Evolutionary conservation across 352 stramenopile genomes (phyloP).

Genomic region (Pythium guiyangense): DNA sequence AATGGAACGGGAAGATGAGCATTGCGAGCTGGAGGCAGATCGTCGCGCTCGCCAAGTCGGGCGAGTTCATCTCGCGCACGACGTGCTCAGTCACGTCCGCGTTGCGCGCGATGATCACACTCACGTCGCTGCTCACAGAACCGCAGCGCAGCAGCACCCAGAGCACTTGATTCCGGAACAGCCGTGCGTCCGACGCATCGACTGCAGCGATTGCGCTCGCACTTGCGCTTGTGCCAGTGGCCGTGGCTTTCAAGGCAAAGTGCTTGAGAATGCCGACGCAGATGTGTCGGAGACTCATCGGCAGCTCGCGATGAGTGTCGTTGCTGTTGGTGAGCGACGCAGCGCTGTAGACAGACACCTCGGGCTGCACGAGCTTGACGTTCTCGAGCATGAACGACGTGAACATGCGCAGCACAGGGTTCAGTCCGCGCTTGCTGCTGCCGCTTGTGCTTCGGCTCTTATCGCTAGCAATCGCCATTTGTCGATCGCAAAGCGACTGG

Average conservation of each 20-base stretch:
- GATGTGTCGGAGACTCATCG: slow-evolving; percentile 46
- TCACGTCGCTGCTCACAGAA: slow-evolving; percentile 55
- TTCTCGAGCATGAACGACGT: slow-evolving; percentile 67
- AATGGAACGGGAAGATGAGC: slow-evolving; percentile 78
- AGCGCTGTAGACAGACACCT: slow-evolving; percentile 11
- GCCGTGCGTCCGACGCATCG: slow-evolving; percentile 36
- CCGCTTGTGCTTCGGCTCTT: not conserved
- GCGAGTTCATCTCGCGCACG: slow-evolving; percentile 53
- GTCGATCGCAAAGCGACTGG: slow-evolving; percentile 42
- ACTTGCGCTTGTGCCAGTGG: not conserved
- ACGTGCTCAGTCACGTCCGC: slow-evolving; percentile 52
- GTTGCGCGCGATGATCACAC: slow-evolving; percentile 54
- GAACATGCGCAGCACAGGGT: slow-evolving; percentile 49
- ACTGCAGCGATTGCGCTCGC: slow-evolving; percentile 4
- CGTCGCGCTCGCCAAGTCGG: slow-evolving; percentile 59
- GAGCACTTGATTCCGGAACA: slow-evolving; percentile 76
- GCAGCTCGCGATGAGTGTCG: slow-evolving; percentile 13
- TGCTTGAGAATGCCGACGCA: slow-evolving; percentile 67
- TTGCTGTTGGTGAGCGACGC: slow-evolving; percentile 1
- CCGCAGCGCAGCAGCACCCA: slow-evolving; percentile 72
- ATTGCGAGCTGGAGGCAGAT: slow-evolving; percentile 82
- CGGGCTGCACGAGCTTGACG: slow-evolving; percentile 33
- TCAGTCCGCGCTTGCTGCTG: slow-evolving; percentile 24
- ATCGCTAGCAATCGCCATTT: not conserved
- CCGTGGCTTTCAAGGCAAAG: slow-evolving; percentile 24